These are phyloP conservation scores for Rhizopus arrhizus DNA, from an alignment of 371 early-diverging fungal genomes.

Conservation along the genomic window DNA sequence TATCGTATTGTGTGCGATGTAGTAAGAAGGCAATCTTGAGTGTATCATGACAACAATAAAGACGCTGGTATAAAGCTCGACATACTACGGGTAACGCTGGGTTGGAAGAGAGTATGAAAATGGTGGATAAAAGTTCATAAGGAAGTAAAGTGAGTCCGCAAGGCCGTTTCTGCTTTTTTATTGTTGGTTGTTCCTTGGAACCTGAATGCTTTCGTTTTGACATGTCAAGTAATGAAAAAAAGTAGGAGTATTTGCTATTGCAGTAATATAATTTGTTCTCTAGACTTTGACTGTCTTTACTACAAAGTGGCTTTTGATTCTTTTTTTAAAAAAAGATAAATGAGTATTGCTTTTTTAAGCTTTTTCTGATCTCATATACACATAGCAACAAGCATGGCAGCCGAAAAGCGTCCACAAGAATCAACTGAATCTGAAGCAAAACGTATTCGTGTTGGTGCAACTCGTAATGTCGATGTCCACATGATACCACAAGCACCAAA, in stretches of 20 bases:
- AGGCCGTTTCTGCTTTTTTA: conserved; percentile 14
- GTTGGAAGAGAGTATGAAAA: conserved; percentile 47
- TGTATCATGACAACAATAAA: conserved; percentile 29
- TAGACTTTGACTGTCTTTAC: too few relatives aligned
- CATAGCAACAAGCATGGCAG: conserved; percentile 10
- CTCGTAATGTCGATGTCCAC: conserved; percentile 54
- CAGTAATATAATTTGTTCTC: too few relatives aligned
- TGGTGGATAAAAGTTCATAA: conserved; percentile 40
- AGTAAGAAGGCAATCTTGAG: conserved; percentile 40
- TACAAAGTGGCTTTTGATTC: too few relatives aligned
- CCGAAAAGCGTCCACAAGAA: conserved; percentile 27
- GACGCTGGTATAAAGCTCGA: conserved; percentile 24
- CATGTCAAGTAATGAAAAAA: conserved; percentile 12
- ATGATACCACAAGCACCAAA: conserved; percentile 79
- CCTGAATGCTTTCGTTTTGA: conserved; percentile 23
- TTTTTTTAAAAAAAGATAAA: too few relatives aligned
- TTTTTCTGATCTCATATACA: background rate
- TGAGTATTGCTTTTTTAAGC: conserved; percentile 1
- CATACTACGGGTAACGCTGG: conserved; percentile 33
- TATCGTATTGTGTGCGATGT: conserved; percentile 26
- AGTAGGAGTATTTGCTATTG: too few relatives aligned
- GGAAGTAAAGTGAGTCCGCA: conserved; percentile 29
- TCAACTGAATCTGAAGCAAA: conserved; percentile 31
- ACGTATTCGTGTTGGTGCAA: conserved; percentile 53
- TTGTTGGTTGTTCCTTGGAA: conserved; percentile 8